phyloP scores from a whole-genome alignment of 352 stramenopile genomes.

The Globisporangium emineosum region DNA sequence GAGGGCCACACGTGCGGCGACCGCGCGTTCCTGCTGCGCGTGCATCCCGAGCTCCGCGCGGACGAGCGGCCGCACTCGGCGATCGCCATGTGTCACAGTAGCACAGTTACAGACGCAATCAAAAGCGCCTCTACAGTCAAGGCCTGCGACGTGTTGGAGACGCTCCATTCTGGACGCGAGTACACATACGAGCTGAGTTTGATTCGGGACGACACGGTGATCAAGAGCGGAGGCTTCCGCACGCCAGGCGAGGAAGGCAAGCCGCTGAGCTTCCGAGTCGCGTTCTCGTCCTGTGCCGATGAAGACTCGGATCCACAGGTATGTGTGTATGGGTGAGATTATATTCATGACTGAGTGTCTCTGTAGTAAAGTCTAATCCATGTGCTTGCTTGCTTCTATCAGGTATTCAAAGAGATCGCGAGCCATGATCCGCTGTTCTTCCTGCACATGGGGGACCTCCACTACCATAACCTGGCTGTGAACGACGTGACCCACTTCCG shows the following conservation, averaged over 20 bases:
- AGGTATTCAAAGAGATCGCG: constrained; percentile 62
- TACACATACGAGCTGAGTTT: constrained; percentile 68
- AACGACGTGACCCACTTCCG: constrained; percentile 65
- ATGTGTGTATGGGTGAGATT: constrained; percentile 20
- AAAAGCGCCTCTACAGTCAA: constrained; percentile 38
- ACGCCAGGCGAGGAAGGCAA: constrained; percentile 45
- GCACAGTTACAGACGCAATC: constrained; percentile 2
- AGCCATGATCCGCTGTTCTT: constrained; percentile 77
- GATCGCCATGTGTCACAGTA: constrained; percentile 30
- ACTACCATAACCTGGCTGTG: constrained; percentile 81
- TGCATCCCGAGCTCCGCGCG: constrained; percentile 38
- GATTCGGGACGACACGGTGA: constrained; percentile 27
- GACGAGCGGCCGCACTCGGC: constrained; percentile 48
- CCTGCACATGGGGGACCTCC: constrained; percentile 86
- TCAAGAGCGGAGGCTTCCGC: constrained; percentile 39
- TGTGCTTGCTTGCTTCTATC: neutral
- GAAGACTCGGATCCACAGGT: constrained; percentile 64
- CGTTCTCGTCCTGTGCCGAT: constrained; percentile 80
- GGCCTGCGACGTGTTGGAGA: constrained; percentile 39
- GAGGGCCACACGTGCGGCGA: constrained; percentile 44
- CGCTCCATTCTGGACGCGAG: constrained; percentile 41
- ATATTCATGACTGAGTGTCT: neutral
- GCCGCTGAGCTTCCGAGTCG: constrained; percentile 63
- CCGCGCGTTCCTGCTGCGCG: constrained; percentile 54
- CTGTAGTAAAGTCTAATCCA: constrained; percentile 9